phyloP scores from a whole-genome alignment of 2,329 filamentous ascomycete species.

The Stachybotrys elegans region DNA sequence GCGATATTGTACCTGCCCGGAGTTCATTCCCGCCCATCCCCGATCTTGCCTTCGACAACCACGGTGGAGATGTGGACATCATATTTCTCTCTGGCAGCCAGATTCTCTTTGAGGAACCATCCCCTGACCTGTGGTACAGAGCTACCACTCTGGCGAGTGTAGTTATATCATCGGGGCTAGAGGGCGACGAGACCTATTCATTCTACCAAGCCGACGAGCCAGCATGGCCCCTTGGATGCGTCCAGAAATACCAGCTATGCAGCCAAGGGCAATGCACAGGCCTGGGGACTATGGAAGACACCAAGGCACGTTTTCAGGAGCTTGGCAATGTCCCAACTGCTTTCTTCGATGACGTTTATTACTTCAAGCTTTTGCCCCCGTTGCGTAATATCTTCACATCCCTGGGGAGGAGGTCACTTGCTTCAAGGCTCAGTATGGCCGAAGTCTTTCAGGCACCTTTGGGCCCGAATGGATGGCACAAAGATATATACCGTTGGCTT shows the following conservation, averaged over 20 bases:
- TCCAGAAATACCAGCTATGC: not conserved
- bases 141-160: not conserved
- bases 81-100: not conserved
- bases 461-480: no score
- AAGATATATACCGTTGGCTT: no score
- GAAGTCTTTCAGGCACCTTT: no score
- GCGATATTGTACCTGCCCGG: not conserved
- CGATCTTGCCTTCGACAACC: not conserved
- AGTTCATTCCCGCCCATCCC: not conserved
- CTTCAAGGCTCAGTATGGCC: no score
- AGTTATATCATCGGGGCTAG: not conserved
- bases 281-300: not conserved
- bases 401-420: no score
- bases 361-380: no score
- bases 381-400: no score
- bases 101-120: not conserved
- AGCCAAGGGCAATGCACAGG: not conserved
- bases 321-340: no score
- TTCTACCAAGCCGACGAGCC: not conserved
- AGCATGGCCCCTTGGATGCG: not conserved
- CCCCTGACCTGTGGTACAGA: not conserved
- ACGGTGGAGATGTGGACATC: not conserved
- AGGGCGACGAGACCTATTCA: not conserved
- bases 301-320: no score
- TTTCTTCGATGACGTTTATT: no score